A percentile compares a stretch with the other conserved stretches of the same genome.
Evolutionary conservation across 495 filamentous ascomycete species (phyloP).

Genomic region (Penicillium manginii): DNA sequence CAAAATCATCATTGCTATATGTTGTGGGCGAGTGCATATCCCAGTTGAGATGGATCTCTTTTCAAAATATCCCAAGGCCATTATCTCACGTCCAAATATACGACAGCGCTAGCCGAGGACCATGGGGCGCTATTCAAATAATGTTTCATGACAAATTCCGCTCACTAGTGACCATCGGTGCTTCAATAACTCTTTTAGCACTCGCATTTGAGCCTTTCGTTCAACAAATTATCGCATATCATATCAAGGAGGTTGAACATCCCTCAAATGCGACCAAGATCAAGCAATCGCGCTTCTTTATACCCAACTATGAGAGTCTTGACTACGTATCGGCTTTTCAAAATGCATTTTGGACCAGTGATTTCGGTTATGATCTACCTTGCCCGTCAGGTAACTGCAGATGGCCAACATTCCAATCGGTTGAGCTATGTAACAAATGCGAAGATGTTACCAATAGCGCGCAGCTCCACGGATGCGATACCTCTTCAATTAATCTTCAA

Average conservation of each 20-base stretch:
- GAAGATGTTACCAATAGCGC: too few species aligned
- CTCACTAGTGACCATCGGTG: conserved; percentile 13
- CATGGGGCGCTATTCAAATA: conserved; percentile 14
- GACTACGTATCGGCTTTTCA: too few species aligned
- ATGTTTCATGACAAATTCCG: not conserved
- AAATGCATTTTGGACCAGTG: not conserved
- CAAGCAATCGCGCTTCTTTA: too few species aligned
- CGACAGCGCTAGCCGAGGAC: conserved; percentile 18
- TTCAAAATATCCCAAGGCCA: not conserved
- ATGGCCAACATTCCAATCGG: not conserved
- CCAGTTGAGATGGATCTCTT: conserved; percentile 21
- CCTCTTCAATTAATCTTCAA: too few species aligned
- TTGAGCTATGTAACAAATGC: too few species aligned
- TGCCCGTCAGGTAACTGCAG: not conserved
- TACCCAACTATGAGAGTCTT: too few species aligned
- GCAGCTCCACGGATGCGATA: too few species aligned
- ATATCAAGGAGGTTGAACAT: not conserved
- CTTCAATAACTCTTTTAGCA: conserved; percentile 9
- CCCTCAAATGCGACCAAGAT: too few species aligned
- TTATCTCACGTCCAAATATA: conserved; percentile 9
- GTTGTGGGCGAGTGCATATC: conserved; percentile 26
- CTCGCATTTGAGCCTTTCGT: conserved; percentile 3
- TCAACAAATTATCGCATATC: conserved; percentile 14
- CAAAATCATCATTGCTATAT: conserved; percentile 34
- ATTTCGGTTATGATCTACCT: not conserved